These are phyloP conservation scores for Elongisporangium anandrum DNA, from an alignment of 352 stramenopile genomes.

Conservation along the genomic window DNA sequence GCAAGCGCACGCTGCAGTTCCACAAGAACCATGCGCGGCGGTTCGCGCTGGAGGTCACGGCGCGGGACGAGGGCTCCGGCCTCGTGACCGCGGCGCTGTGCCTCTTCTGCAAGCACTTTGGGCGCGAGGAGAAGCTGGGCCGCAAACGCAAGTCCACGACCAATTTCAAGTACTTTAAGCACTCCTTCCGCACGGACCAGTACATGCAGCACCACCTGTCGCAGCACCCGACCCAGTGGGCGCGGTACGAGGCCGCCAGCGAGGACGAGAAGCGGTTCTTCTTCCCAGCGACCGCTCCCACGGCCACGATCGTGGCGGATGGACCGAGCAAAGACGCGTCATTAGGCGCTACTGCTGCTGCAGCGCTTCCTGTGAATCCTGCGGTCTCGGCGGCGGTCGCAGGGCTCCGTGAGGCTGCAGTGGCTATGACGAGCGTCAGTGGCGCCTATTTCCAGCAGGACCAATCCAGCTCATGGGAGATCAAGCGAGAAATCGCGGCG, in stretches of 20 bases:
- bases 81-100: slow-evolving; percentile 50
- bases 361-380: slow-evolving; percentile 16
- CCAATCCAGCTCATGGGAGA: not conserved
- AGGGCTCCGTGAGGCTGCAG: slow-evolving; percentile 11
- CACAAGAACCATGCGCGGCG: slow-evolving; percentile 43
- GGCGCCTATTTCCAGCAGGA: not conserved
- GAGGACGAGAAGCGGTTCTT: slow-evolving; percentile 43
- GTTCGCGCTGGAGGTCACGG: slow-evolving; percentile 46
- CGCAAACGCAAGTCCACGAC: slow-evolving; percentile 50
- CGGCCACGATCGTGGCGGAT: slow-evolving; percentile 8
- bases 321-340: slow-evolving; percentile 3
- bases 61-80: slow-evolving; percentile 31
- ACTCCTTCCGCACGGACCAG: slow-evolving; percentile 62
- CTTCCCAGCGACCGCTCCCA: slow-evolving; percentile 24
- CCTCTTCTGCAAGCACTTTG: slow-evolving; percentile 64
- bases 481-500: slow-evolving; percentile 9
- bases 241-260: slow-evolving; percentile 31
- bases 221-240: slow-evolving; percentile 45
- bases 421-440: not conserved
- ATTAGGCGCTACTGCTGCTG: slow-evolving; percentile 16
- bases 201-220: slow-evolving; percentile 67
- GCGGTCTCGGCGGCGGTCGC: slow-evolving; percentile 13
- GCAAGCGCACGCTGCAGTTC: slow-evolving; percentile 39
- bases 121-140: slow-evolving; percentile 44
- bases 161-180: slow-evolving; percentile 69